Evolutionary conservation across 1,284 basidiomycete genomes (phyloP).

Genomic region (Flammula alnicola): DNA sequence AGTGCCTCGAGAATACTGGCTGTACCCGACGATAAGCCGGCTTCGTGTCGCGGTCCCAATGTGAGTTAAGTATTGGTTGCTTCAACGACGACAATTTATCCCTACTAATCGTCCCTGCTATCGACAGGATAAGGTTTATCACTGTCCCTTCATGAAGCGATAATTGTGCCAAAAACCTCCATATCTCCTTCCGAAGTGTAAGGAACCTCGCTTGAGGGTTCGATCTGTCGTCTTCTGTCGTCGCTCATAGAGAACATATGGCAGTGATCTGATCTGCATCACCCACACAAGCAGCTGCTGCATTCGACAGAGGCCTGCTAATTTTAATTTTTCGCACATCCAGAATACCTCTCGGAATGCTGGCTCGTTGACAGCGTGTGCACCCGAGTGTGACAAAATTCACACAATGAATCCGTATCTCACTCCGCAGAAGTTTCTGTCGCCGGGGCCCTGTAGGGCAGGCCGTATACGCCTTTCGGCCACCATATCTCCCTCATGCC

Average conservation of each 20-base stretch:
- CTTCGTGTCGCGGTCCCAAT: too few relatives aligned
- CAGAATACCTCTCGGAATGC: slow-evolving; percentile 16
- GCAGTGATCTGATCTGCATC: slow-evolving; percentile 16
- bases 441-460: too few relatives aligned
- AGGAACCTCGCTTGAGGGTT: slow-evolving; percentile 15
- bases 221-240: slow-evolving; percentile 19
- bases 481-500: slow-evolving; percentile 13
- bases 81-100: too few relatives aligned
- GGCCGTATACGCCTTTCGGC: slow-evolving; percentile 15
- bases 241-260: slow-evolving; percentile 15
- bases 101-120: too few relatives aligned
- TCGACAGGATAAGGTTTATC: too few relatives aligned
- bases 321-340: slow-evolving; percentile 12
- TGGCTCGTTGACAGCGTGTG: slow-evolving; percentile 21
- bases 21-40: slow-evolving; percentile 24
- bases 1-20: slow-evolving; percentile 20
- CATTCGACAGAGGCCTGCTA: slow-evolving; percentile 15
- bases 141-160: too few relatives aligned
- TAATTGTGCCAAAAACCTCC: background rate
- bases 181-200: slow-evolving; percentile 9
- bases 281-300: slow-evolving; percentile 10
- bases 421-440: slow-evolving; percentile 16
- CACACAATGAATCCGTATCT: slow-evolving; percentile 17
- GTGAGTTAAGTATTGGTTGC: too few relatives aligned
- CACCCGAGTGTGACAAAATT: slow-evolving; percentile 17